phyloP scores from a whole-genome alignment of 2,329 filamentous ascomycete genomes.

The Thermothelomyces thermophilus region DNA sequence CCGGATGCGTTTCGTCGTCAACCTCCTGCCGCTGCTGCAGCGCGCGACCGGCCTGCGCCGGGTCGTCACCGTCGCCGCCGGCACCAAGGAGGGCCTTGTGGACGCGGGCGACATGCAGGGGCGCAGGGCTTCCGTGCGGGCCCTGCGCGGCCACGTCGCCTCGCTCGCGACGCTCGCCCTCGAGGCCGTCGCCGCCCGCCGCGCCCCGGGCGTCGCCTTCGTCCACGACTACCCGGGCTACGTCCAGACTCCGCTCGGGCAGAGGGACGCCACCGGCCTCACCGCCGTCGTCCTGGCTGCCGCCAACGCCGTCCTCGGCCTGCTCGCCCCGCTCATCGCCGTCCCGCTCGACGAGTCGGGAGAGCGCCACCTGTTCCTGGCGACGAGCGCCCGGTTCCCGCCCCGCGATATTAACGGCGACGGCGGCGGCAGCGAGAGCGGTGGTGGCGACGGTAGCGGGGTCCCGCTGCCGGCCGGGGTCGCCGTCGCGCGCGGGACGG shows the following conservation, averaged over 20 bases:
- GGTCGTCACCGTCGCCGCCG: constrained; percentile 30
- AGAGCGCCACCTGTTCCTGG: constrained; percentile 27
- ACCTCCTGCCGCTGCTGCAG: constrained; percentile 30
- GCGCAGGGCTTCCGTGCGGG: constrained; percentile 9
- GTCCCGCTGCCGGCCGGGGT: constrained; percentile 1
- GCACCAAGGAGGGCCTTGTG: constrained; percentile 26
- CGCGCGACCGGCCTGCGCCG: constrained; percentile 23
- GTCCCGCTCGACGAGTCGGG: constrained; percentile 24
- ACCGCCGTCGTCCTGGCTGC: not conserved
- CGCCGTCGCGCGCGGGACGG: not conserved
- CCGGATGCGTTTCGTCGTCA: constrained; percentile 27
- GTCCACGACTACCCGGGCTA: constrained; percentile 29
- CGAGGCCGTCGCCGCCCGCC: constrained; percentile 25
- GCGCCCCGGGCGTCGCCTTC: constrained; percentile 24
- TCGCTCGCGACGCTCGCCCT: constrained; percentile 27
- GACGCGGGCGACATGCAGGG: constrained; percentile 26
- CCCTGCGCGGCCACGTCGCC: constrained; percentile 26
- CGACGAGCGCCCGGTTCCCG: constrained; percentile 23
- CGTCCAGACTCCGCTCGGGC: constrained; percentile 25
- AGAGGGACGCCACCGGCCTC: constrained; percentile 2
- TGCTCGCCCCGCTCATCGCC: not conserved
- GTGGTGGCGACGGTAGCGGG: not conserved
- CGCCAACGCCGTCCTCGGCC: constrained; percentile 18
- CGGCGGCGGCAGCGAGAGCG: not conserved
- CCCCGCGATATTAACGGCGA: not conserved